Evolutionary conservation across 345 rosid species (phyloP).

Genomic region (Streptanthus diversifolius): DNA sequence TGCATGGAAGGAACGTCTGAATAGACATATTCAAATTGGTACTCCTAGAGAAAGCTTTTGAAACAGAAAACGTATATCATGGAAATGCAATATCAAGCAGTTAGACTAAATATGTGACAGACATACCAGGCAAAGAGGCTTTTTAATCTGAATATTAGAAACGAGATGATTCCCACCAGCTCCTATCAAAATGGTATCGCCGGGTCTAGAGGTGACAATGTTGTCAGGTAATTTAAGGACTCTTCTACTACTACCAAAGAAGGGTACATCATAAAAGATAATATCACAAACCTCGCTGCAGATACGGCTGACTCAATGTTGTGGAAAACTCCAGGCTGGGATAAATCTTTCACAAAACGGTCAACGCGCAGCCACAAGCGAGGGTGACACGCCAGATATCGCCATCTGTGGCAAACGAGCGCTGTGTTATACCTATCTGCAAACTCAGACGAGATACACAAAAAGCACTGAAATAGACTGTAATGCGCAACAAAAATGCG

Average conservation of each 20-base stretch:
- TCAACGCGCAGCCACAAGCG: conserved; percentile 93
- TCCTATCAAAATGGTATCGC: conserved; percentile 87
- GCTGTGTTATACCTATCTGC: conserved; percentile 99
- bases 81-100: conserved; percentile 15
- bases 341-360: conserved; percentile 51
- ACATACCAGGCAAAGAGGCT: conserved; percentile 94
- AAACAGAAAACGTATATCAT: background rate
- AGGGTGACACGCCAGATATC: conserved; percentile 90
- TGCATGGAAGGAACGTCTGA: background rate
- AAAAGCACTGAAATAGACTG: conserved; percentile 26
- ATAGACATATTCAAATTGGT: background rate
- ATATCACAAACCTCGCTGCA: conserved; percentile 75
- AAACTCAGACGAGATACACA: conserved; percentile 58
- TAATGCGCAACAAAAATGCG: background rate
- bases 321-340: conserved; percentile 68
- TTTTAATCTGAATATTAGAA: conserved; percentile 79
- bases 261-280: background rate
- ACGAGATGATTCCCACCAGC: conserved; percentile 75
- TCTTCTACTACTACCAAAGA: background rate
- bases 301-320: conserved; percentile 74
- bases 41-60: background rate
- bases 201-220: conserved; percentile 58
- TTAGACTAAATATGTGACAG: background rate
- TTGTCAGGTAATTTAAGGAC: conserved; percentile 8
- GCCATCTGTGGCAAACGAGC: conserved; percentile 99